Evolutionary conservation across 306 rosid genomes (phyloP).

Genomic region (Geum urbanum): DNA sequence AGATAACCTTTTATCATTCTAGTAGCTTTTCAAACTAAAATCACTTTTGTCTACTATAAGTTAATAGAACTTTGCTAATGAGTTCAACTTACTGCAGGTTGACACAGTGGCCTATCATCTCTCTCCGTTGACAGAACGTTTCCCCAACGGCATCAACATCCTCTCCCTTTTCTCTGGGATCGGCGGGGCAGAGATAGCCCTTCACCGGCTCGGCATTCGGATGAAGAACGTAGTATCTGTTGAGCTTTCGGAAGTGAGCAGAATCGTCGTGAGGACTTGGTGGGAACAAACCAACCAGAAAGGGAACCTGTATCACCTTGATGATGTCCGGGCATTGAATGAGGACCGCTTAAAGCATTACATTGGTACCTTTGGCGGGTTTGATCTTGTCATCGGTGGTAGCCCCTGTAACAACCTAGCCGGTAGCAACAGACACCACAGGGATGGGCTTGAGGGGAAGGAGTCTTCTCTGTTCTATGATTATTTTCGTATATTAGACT

Average conservation of each 20-base stretch:
- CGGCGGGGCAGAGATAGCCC: conserved; percentile 96
- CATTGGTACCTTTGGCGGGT: conserved; percentile 61
- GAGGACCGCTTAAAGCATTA: conserved; percentile 46
- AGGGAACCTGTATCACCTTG: conserved; percentile 61
- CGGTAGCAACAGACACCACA: conserved; percentile 78
- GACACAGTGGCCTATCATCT: conserved; percentile 94
- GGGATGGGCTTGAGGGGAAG: conserved; percentile 86
- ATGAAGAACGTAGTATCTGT: conserved; percentile 78
- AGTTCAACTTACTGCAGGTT: conserved; percentile 50
- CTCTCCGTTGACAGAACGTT: conserved; percentile 73
- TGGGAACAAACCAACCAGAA: conserved; percentile 97
- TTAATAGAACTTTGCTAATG: conserved; percentile 13
- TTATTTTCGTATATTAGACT: conserved; percentile 63
- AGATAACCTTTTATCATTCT: neutral
- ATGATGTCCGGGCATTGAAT: conserved; percentile 53
- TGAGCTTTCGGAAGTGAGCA: conserved; percentile 69
- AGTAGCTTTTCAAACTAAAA: neutral
- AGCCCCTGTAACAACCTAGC: conserved; percentile 95
- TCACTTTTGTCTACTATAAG: neutral
- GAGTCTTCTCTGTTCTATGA: conserved; percentile 79
- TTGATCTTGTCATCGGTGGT: conserved; percentile 89
- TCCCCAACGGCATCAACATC: conserved; percentile 71
- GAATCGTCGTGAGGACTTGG: conserved; percentile 80
- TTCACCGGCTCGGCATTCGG: conserved; percentile 74
- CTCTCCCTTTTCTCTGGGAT: conserved; percentile 95